Base-by-base conservation (phyloP, 2,329 filamentous ascomycete species). In the Periconia macrospinosa region DNA sequence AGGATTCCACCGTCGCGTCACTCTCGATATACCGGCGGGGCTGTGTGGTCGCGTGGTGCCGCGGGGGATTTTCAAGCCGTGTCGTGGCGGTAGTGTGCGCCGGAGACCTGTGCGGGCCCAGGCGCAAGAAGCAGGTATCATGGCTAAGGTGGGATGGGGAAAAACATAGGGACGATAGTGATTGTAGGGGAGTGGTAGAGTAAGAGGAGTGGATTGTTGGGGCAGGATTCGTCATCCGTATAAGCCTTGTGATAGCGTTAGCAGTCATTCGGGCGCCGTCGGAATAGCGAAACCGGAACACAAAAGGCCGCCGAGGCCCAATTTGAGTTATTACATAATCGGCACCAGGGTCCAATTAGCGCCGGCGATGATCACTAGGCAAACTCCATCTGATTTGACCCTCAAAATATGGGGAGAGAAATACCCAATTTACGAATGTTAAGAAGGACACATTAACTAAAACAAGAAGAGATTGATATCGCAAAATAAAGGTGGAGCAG, bases 1-100 rank as follows among this genome's bases (percentile, higher is more conserved):
- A 10, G 61, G 58, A 53, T 67, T 60, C 47, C 48, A 56, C 11
- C 54, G 19, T 35, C 48, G 45, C 15, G 30, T 30, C 1, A 41
- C 37, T 47, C 23, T 33, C n/a, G 49, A 30, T 6, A 14, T 42
- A 23, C 18, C 63, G 50, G 20, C 61, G 60, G 18, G 53, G 18
- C 46, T 17, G 57, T 45, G 23, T 54, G 53, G 18, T 57, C 47
- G 17, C 53, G 61, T 18, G 58, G 56, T 18, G 56, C 46, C 41
- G 52, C 48, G 45, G 53, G 23, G 50, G 45, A 57, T 56, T 50
- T 43, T 18, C 42, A 13, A 23, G 52, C 49, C 15, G 33, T 37
- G 11, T 37, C 11, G 33, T n/a, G 11, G 33, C 11, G 33, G 50
- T 47, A 45, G 47, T n/a, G 47, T 40, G 42, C 18, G 15, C 9